Conservation (phyloP, 2,329 filamentous ascomycete genomes). For the Fusarium citri region DNA sequence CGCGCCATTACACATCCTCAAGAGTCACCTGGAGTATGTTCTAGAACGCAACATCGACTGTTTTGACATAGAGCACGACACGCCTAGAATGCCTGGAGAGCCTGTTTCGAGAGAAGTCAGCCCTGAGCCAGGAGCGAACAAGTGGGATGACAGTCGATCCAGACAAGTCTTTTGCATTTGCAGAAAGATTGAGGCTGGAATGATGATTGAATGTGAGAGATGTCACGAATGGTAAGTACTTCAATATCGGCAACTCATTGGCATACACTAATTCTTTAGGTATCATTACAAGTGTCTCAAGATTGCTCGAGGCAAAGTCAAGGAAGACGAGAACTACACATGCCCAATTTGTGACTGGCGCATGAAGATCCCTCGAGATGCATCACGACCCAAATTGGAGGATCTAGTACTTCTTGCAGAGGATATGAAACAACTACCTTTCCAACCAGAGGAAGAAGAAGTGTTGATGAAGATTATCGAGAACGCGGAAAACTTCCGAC, state of each 20-base stretch:
- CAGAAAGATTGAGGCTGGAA: conserved; percentile 89
- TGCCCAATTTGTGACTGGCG: conserved; percentile 98
- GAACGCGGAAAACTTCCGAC: conserved; percentile 84
- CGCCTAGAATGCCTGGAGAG: conserved; percentile 89
- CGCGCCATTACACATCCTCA: conserved; percentile 93
- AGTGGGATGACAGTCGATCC: conserved; percentile 71
- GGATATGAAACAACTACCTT: conserved; percentile 83
- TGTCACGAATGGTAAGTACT: conserved; percentile 93
- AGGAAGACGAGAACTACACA: conserved; percentile 98
- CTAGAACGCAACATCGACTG: conserved; percentile 89
- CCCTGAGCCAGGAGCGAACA: conserved; percentile 63
- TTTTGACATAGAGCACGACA: conserved; percentile 87
- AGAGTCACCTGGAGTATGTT: conserved; percentile 93
- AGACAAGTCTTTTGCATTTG: conserved; percentile 97
- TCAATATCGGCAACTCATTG: neutral
- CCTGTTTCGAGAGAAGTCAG: conserved; percentile 86
- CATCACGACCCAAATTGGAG: conserved; percentile 93
- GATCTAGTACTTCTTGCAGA: conserved; percentile 86
- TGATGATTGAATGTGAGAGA: conserved; percentile 99
- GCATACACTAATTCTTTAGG: conserved; percentile 59
- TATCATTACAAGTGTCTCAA: conserved; percentile 99
- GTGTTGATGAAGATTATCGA: conserved; percentile 87
- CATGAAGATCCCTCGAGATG: conserved; percentile 95
- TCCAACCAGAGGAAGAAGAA: conserved; percentile 95
- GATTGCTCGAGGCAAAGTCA: conserved; percentile 96